These are phyloP conservation scores for cucumber (Cucumis sativus) DNA, from an alignment of 306 rosid species.

Conservation along the genomic window DNA sequence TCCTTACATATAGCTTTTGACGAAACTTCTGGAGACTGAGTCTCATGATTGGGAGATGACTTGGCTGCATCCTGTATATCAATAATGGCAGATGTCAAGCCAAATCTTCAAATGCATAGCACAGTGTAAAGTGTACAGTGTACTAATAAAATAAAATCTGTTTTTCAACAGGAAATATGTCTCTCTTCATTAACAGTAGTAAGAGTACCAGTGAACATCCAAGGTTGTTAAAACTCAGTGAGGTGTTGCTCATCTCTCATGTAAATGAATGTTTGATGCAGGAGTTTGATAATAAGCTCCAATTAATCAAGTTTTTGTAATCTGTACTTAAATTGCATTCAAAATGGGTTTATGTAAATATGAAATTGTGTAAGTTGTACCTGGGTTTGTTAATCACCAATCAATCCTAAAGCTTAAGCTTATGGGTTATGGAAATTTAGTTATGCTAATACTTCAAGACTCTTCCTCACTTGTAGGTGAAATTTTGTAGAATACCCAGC, in stretches of 20 bases:
- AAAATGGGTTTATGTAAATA: background rate
- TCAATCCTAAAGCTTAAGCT: too few relatives aligned
- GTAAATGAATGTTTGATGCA: background rate
- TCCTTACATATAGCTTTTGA: conserved; percentile 28
- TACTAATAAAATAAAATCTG: background rate
- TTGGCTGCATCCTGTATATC: conserved; percentile 46
- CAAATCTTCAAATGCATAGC: background rate
- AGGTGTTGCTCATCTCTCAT: background rate
- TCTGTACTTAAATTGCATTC: too few relatives aligned
- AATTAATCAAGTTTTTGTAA: background rate
- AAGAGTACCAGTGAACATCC: background rate
- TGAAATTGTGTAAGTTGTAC: background rate
- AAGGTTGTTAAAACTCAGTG: background rate
- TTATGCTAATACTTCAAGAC: too few relatives aligned
- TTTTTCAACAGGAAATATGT: background rate
- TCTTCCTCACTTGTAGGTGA: too few relatives aligned
- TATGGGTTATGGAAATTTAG: too few relatives aligned
- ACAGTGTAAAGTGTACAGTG: background rate
- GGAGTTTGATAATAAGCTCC: background rate
- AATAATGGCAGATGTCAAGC: background rate
- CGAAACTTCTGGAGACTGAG: conserved; percentile 52
- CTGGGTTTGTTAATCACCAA: too few relatives aligned
- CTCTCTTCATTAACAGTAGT: background rate
- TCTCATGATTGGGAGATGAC: conserved; percentile 51
- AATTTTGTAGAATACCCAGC: too few relatives aligned